Percentiles rank a stretch among this genome's conserved stretches.
Evolutionary conservation across 495 filamentous ascomycete genomes (phyloP).

Genomic region (Parachaetomium inaequale): DNA sequence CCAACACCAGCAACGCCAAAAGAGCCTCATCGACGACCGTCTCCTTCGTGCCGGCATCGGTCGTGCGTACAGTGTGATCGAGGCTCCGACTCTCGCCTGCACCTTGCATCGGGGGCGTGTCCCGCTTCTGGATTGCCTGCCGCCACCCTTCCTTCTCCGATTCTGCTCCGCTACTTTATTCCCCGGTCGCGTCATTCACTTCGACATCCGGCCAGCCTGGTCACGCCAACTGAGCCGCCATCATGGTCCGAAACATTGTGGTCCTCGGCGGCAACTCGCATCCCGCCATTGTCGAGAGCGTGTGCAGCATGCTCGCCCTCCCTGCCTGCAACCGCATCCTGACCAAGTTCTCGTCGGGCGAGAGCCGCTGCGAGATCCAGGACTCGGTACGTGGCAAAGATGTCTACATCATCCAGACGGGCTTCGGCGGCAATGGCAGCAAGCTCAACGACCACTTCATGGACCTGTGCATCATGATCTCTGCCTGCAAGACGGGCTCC

Average conservation of each 20-base stretch:
- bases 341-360: conserved; percentile 90
- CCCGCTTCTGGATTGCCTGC: conserved; percentile 17
- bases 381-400: conserved; percentile 97
- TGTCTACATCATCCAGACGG: conserved; percentile 92
- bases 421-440: conserved; percentile 49
- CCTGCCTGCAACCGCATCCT: conserved; percentile 78
- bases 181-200: conserved; percentile 16
- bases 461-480: conserved; percentile 95
- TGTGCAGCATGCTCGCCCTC: conserved; percentile 85
- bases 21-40: neutral
- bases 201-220: neutral
- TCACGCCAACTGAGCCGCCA: conserved; percentile 37
- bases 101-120: conserved; percentile 5
- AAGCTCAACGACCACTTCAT: conserved; percentile 86
- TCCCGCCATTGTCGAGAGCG: conserved; percentile 77
- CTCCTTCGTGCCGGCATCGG: neutral
- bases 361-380: conserved; percentile 89
- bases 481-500: conserved; percentile 94
- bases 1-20: neutral
- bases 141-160: conserved; percentile 6
- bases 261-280: conserved; percentile 93
- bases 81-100: conserved; percentile 1
- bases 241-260: conserved; percentile 96
- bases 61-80: neutral
- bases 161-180: conserved; percentile 11